Base-by-base conservation (phyloP, 2,329 filamentous ascomycete genomes). In the Tympanopsis confertula region DNA sequence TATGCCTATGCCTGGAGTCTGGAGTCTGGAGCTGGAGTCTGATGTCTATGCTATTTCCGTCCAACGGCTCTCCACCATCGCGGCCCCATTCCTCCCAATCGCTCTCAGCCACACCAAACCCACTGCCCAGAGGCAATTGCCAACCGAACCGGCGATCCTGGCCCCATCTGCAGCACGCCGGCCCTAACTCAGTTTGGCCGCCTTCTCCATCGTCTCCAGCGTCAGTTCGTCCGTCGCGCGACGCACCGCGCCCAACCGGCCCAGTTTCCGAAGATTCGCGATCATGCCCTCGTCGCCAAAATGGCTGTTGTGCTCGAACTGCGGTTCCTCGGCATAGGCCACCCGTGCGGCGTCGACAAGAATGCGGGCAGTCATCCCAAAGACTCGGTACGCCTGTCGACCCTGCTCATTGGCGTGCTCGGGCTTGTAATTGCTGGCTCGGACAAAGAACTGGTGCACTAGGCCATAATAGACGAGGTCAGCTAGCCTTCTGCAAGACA, bases 371-470 rank as follows among this genome's bases (percentile, higher is more conserved):
- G 75, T 80, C 74, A 80, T 78, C 13, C 74, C 74, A 51, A 73
- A 78, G 3, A 80, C 73, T 18, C 70, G 58, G 48, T 75, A 78
- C 3, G 45, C 37, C 17, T 45, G 45, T 38, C 54, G 48, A 32
- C 52, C 49, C 39, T 56, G 50, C 35, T 56, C 48, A 7, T 62
- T 42, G 47, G 57, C 30, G 10, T 17, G 12, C 15, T 10, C 7
- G 12, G 17, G 30, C 15, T 33, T 18, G 30, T 33, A 57, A 24
- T 61, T 58, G 2, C 55, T 55, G 28, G 68, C 59, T 0, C 69
- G 74, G 20, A 80, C 71, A 54, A 71, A 77, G 59, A 79, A 80
- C 47, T 76, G 74, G 47, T 79, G 75, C 73, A 79, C 58, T 62
- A 40, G 35, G 20, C 38, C 35, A 33, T 13, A 38, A 46, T 29